A percentile compares a stretch with the other conserved stretches of the same genome.
Evolutionary conservation across 208 protist genomes (phyloP).

Genomic region (Tritrichomonas musculus): DNA sequence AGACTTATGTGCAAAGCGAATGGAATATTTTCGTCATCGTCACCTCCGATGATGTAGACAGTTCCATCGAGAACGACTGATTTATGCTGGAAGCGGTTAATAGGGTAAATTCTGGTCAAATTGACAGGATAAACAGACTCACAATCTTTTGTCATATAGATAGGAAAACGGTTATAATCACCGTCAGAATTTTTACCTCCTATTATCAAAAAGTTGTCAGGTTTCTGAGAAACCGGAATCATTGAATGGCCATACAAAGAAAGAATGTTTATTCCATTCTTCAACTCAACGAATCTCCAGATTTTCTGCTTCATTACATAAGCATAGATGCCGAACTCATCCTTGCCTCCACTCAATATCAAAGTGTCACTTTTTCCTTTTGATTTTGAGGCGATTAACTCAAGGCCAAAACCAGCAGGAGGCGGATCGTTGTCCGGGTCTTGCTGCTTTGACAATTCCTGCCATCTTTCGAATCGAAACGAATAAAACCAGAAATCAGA

Average conservation of each 20-base stretch:
- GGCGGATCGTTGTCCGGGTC: neutral
- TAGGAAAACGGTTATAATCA: neutral
- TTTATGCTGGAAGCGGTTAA: neutral
- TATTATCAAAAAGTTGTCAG: neutral
- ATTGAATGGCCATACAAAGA: neutral
- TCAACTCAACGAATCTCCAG: neutral
- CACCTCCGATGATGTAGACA: neutral
- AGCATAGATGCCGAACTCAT: neutral
- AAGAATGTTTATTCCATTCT: neutral
- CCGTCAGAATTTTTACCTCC: neutral
- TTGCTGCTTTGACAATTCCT: neutral
- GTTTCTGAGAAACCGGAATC: neutral
- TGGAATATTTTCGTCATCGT: neutral
- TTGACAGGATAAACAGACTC: neutral
- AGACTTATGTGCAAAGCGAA: neutral
- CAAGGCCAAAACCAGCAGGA: neutral
- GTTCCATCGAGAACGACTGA: neutral
- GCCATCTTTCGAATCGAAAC: neutral
- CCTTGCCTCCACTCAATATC: neutral
- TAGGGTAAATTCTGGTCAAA: neutral
- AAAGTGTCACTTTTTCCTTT: neutral
- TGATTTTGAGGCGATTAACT: neutral
- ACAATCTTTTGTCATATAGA: neutral
- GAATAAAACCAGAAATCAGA: neutral
- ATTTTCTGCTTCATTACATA: neutral